Percentiles rank a stretch among this genome's conserved stretches.
These are phyloP conservation scores for Boechera divaricarpa DNA, from an alignment of 345 rosid species.

Conservation along the genomic window DNA sequence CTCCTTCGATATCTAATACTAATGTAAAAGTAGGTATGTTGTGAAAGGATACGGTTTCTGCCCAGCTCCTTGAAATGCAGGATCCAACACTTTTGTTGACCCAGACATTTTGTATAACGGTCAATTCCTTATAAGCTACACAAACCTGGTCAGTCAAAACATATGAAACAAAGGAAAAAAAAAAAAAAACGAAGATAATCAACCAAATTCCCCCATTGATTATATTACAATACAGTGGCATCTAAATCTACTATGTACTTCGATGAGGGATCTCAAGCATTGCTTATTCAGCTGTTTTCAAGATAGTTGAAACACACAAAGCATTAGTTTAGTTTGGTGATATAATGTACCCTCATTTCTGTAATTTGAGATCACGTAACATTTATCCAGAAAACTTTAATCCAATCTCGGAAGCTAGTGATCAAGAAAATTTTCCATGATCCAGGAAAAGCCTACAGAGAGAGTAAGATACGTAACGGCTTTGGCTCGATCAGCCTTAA, in stretches of 20 bases:
- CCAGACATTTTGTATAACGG: constrained; percentile 61
- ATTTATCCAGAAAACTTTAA: neutral
- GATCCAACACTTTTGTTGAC: constrained; percentile 80
- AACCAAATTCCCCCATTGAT: neutral
- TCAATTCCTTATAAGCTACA: neutral
- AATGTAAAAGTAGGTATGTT: neutral
- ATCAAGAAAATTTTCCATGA: constrained; percentile 17
- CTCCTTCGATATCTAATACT: neutral
- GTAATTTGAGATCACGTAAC: constrained; percentile 15
- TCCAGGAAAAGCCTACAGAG: neutral
- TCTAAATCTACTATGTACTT: neutral
- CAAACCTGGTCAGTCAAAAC: constrained; percentile 13
- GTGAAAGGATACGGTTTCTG: constrained; percentile 88
- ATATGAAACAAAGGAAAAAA: neutral
- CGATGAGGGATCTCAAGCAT: neutral
- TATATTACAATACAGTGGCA: neutral
- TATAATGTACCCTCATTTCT: neutral
- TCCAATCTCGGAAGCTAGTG: constrained; percentile 14
- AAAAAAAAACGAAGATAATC: neutral
- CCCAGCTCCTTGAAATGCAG: constrained; percentile 96
- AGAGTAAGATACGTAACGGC: neutral
- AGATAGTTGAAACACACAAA: neutral
- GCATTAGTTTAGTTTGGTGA: neutral
- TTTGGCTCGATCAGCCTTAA: constrained; percentile 7
- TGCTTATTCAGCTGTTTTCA: neutral